A percentile compares a stretch with the other conserved stretches of the same genome.
Evolutionary conservation across 495 filamentous ascomycete species (phyloP).

Genomic region (Xylaria cubensis): DNA sequence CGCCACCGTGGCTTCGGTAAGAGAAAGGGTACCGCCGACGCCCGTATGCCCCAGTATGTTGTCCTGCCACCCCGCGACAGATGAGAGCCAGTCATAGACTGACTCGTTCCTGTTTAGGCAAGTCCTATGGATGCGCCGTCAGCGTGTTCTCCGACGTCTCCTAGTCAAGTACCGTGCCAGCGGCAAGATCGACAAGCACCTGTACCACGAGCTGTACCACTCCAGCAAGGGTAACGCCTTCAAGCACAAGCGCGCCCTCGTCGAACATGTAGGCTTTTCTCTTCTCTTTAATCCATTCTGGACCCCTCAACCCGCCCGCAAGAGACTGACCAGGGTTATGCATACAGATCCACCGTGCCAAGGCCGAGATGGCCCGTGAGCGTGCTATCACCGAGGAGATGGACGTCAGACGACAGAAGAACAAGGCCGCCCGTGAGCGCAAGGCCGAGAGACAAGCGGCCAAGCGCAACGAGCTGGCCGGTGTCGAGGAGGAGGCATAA

Average conservation of each 20-base stretch:
- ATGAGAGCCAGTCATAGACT: slow-evolving; percentile 28
- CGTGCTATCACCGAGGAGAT: slow-evolving; percentile 95
- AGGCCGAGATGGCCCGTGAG: slow-evolving; percentile 98
- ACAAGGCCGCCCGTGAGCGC: slow-evolving; percentile 98
- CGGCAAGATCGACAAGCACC: slow-evolving; percentile 99
- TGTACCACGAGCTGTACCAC: slow-evolving; percentile 99
- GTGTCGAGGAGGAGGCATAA: slow-evolving; percentile 74
- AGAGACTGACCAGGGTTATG: slow-evolving; percentile 32
- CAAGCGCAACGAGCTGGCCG: slow-evolving; percentile 86
- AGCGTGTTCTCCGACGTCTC: slow-evolving; percentile 97
- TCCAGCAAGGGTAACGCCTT: slow-evolving; percentile 99
- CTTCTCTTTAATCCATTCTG: slow-evolving; percentile 10
- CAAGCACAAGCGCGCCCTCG: slow-evolving; percentile 99
- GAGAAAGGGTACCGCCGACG: slow-evolving; percentile 99
- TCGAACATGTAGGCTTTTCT: slow-evolving; percentile 90
- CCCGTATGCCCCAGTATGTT: slow-evolving; percentile 96
- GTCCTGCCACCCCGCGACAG: not conserved
- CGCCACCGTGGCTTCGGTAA: slow-evolving; percentile 99
- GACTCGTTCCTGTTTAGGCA: slow-evolving; percentile 63
- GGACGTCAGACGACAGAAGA: slow-evolving; percentile 99
- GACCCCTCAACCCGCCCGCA: not conserved
- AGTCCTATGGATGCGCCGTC: slow-evolving; percentile 99
- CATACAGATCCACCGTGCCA: slow-evolving; percentile 95
- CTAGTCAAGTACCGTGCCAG: slow-evolving; percentile 99
- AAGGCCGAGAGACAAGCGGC: slow-evolving; percentile 83